Base-by-base conservation (phyloP, 345 rosid genomes). In the Crucihimalaya himalaica region DNA sequence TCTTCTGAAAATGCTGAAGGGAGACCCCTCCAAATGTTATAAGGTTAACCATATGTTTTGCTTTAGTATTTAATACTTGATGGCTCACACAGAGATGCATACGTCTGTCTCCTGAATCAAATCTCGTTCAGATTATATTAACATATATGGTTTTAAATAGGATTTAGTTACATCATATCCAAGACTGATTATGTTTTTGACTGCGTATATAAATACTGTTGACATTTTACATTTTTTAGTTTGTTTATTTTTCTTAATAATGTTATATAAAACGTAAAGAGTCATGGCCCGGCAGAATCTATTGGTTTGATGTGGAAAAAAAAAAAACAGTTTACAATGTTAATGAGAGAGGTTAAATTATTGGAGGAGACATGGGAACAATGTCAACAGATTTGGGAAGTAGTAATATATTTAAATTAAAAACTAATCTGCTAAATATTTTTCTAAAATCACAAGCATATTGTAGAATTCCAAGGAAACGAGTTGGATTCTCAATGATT, bases 351-450 rank as follows among this genome's bases (percentile, higher is more conserved):
- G 16, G 50, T 52, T 60, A 68, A 32, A 68, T 29, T 51, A 68
- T 52, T 31, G 31, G 40, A 75, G 56, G 63, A 45, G 64, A 75
- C 74, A 75, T 68, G 64, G 79, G 50, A 68, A 76, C 74, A 76
- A 62, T 53, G 79, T 62, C 58, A 76, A 62, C 79, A 76, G 64
- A 53, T 32, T 43, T 68, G 48, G 74, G 63, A 28, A 76, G 50
- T 43, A 65, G 4, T 40, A 51, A 12, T 52, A 21, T 68, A 58
- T 40, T 59, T 42, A 68, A 67, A 29, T 8, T 15, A 28, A 39
- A 19, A 75, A 39, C 43, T 51, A 31, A 60, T 19, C 21, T 50
- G 13, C 47, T 59, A 39, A 37, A 29, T 59, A 68, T 11, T 47
- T 57, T 32, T 40, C 69, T 68, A 52, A 68, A 68, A 61, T 23